phyloP scores from a whole-genome alignment of 306 rosid genomes.

The Clitoria ternatea region DNA sequence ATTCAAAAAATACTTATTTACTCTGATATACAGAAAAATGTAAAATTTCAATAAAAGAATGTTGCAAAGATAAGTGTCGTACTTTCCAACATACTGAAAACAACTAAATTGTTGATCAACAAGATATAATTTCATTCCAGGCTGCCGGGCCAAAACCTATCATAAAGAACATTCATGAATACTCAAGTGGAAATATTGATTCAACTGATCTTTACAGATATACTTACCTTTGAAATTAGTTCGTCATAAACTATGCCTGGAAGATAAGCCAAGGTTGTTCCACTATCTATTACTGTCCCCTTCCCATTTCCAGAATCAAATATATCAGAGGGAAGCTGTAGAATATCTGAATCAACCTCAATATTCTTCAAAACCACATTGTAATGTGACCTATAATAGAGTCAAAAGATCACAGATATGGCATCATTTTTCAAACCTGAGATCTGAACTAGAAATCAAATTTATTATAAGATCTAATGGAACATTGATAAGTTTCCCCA shows the following conservation, averaged over 20 bases:
- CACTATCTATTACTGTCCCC: conserved; percentile 91
- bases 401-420: conserved; percentile 36
- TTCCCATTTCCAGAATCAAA: conserved; percentile 59
- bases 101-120: conserved; percentile 64
- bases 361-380: conserved; percentile 72
- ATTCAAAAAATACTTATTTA: conserved; percentile 12
- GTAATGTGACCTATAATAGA: conserved; percentile 76
- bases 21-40: conserved; percentile 8
- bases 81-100: conserved; percentile 58
- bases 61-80: conserved; percentile 31
- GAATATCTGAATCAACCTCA: conserved; percentile 65
- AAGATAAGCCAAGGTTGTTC: conserved; percentile 91
- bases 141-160: conserved; percentile 65
- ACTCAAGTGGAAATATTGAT: conserved; percentile 19
- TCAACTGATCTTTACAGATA: not conserved
- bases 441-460: conserved; percentile 28
- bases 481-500: not conserved
- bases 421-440: conserved; percentile 31
- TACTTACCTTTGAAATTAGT: conserved; percentile 51
- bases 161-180: conserved; percentile 32
- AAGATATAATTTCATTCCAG: conserved; percentile 52
- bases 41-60: conserved; percentile 6
- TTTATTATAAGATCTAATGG: conserved; percentile 12
- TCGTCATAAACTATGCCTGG: conserved; percentile 52
- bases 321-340: conserved; percentile 66